Base-by-base conservation (phyloP, 495 filamentous ascomycete species). In the Ascodesmis nigricans region DNA sequence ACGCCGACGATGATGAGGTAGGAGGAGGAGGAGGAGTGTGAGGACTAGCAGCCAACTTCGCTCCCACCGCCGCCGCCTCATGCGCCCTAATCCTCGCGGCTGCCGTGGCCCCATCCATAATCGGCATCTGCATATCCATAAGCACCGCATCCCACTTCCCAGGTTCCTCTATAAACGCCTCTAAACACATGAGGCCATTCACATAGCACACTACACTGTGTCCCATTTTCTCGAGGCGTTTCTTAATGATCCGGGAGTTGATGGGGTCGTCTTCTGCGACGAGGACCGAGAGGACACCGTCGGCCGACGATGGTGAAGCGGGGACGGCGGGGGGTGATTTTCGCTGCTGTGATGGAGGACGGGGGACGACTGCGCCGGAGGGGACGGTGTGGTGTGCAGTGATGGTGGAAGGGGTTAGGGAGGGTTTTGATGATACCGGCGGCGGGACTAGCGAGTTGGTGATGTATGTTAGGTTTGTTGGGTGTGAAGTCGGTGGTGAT, bases 101-200 rank as follows among this genome's bases (percentile, higher is more conserved):
- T 4, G 80, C 73, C n/a, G 63, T 66, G 21, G 81, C 65, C 23
- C 83, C 83, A 45, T 91, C 81, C 31, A 83, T 75, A 32, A 93
- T 90, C 8, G 83, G 83, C 83, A 93, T 93, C 74, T 92, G 82
- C 58, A 92, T 81, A 49, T 95, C 84, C 84, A 95, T 95, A 47
- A 95, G 60, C 11, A 95, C 61, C n/a, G 83, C 71, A 53, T 95
- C 82, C 44, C 73, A 90, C 28, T 66, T 62, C 2, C 43, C 39
- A 6, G 27, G 10, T 8, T 25, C 21, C 14, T 73, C 69, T 17
- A 52, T 57, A 47, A 78, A 84, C 4, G 65, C 58, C 29, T 61
- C 60, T 0, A 77, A 77, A 46, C 84, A 95, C 40, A 83, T 80
- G 50, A 91, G 73, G 1, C 84, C 84, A 45, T 95, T 92, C 11